Base-by-base conservation (phyloP, 2,329 filamentous ascomycete genomes). In the Sclerotinia minor region DNA sequence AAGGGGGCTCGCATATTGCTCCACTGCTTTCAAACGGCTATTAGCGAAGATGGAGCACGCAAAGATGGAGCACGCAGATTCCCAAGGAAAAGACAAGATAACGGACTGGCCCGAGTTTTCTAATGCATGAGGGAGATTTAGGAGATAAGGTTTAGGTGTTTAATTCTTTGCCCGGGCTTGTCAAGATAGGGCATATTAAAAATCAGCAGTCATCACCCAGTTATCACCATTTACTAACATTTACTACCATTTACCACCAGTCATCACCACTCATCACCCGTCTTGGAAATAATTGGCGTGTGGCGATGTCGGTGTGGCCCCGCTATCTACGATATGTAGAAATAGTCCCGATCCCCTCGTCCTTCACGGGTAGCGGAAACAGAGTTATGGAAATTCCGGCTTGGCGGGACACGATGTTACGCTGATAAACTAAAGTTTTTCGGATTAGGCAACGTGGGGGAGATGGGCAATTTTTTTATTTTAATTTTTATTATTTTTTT, bases 1-100 rank as follows among this genome's bases (percentile, higher is more conserved):
- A 61, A 61, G 59, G 59, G 59, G 59, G 59, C 38, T 61, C 59
- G 59, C 59, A 61, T 61, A 50, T 45, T 61, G 32, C 59, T 61
- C 59, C 59, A 61, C 59, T 38, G 45, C 59, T 26, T 38, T 50
- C 24, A 15, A 61, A 61, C 45, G 45, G 59, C 11, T 21, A 26
- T 50, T 61, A 61, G 59, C 59, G 59, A 61, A 29, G 24, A 61
- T 50, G 59, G 35, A 35, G 35, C 35, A 35, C 35, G 35, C 35
- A 35, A 35, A 35, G 35, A 35, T 35, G 35, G 59, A 50, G 45
- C 45, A 50, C 59, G 59, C 45, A 61, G 38, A 47, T 5, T 11
- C 45, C 45, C 59, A 61, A 61, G 59, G 2, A 17, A 50, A 21
- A 15, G 21, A 50, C 32, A 35, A 60, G 58, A 60, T 60, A 60